Conservation (phyloP, 192 early-diverging fungal species). For the Chytriomyces sp. region DNA sequence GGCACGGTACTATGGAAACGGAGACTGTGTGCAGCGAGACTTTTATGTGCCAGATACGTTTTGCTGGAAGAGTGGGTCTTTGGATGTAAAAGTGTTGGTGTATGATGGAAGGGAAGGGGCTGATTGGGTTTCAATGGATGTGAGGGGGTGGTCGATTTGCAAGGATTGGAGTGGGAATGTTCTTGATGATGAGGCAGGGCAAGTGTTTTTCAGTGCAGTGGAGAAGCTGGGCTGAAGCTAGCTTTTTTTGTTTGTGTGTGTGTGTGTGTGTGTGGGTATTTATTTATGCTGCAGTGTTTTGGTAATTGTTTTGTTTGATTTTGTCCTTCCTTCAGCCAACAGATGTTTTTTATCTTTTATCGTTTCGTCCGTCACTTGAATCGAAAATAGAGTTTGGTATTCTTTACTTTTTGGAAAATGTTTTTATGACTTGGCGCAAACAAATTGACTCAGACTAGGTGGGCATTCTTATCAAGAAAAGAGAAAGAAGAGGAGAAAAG, state of each 20-base stretch:
- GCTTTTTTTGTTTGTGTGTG: not conserved
- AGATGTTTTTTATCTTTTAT: too few species aligned
- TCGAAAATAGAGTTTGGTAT: too few species aligned
- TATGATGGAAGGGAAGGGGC: conserved; percentile 23
- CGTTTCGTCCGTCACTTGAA: too few species aligned
- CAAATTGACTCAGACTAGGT: too few species aligned
- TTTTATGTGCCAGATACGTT: conserved; percentile 59
- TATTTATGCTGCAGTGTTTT: not conserved
- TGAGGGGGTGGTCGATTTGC: conserved; percentile 38
- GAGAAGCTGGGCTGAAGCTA: not conserved
- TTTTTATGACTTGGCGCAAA: too few species aligned
- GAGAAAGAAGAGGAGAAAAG: too few species aligned
- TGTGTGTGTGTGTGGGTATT: not conserved
- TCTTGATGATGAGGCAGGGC: conserved; percentile 14
- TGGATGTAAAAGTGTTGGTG: conserved; percentile 26
- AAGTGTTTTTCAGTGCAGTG: not conserved
- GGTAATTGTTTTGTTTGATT: not conserved
- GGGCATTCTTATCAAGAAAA: too few species aligned
- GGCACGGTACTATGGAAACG: conserved; percentile 72
- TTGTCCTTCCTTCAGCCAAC: not conserved
- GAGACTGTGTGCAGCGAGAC: conserved; percentile 69
- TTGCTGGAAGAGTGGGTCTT: not conserved
- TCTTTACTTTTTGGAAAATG: too few species aligned
- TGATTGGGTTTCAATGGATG: conserved; percentile 34
- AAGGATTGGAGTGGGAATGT: conserved; percentile 37